Conservation (phyloP, 2,329 filamentous ascomycete genomes). For the Mollisia scopiformis region DNA sequence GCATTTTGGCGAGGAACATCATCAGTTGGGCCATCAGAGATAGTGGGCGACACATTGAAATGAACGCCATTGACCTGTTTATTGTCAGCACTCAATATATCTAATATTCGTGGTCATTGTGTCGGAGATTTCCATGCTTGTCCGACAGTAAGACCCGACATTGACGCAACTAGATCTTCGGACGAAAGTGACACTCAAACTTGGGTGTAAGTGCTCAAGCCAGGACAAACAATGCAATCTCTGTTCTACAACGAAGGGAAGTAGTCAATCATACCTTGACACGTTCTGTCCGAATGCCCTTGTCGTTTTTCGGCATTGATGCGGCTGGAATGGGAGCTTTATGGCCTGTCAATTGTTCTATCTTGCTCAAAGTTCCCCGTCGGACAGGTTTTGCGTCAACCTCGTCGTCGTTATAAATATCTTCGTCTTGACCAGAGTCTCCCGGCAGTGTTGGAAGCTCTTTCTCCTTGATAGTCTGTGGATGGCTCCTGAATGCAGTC, state of each 20-base stretch:
- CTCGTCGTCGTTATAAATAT: slow-evolving; percentile 20
- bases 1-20: slow-evolving; percentile 13
- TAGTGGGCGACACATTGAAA: slow-evolving; percentile 22
- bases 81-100: not conserved
- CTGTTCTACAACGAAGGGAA: not conserved
- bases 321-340: slow-evolving; percentile 14
- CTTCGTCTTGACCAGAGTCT: slow-evolving; percentile 6
- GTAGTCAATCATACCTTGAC: slow-evolving; percentile 15
- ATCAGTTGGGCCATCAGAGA: slow-evolving; percentile 15
- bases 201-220: not conserved
- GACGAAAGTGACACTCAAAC: not conserved
- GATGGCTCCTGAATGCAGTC: slow-evolving; percentile 23
- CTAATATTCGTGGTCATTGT: not conserved
- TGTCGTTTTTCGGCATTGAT: slow-evolving; percentile 13
- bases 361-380: slow-evolving; percentile 31
- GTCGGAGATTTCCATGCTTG: not conserved
- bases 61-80: slow-evolving; percentile 27
- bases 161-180: not conserved
- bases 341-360: slow-evolving; percentile 34
- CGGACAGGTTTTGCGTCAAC: slow-evolving; percentile 27
- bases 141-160: not conserved
- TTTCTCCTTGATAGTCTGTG: slow-evolving; percentile 22
- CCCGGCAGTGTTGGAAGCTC: slow-evolving; percentile 24
- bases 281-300: slow-evolving; percentile 23
- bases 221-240: not conserved